phyloP scores from a whole-genome alignment of 1,139 yeast species.

The Geotrichum fermentans region DNA sequence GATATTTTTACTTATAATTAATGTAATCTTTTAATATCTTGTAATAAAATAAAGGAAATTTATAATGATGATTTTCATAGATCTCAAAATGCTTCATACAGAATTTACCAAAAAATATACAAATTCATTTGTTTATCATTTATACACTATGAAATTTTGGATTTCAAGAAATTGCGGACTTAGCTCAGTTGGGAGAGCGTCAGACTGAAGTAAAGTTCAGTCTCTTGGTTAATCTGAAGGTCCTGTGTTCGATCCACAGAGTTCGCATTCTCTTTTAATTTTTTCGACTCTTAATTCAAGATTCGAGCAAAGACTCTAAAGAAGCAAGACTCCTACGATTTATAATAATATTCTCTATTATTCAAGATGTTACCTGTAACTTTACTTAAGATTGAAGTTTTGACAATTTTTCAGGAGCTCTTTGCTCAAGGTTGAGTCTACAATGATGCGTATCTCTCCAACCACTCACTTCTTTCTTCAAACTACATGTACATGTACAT shows the following conservation, averaged over 20 bases:
- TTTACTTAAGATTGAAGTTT: too few relatives aligned
- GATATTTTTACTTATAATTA: too few relatives aligned
- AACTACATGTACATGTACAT: too few relatives aligned
- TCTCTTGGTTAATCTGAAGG: slow-evolving; percentile 48
- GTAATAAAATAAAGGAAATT: neutral
- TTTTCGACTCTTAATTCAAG: neutral
- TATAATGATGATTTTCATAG: neutral
- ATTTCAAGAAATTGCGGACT: slow-evolving; percentile 16
- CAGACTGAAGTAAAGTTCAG: slow-evolving; percentile 21
- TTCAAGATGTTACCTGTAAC: too few relatives aligned
- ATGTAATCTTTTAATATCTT: too few relatives aligned
- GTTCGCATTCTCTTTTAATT: slow-evolving; percentile 50
- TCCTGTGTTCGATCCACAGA: slow-evolving; percentile 95
- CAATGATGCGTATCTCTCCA: too few relatives aligned
- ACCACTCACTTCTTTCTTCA: too few relatives aligned
- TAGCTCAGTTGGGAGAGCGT: slow-evolving; percentile 25
- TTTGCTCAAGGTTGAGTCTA: too few relatives aligned
- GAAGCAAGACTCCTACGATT: too few relatives aligned
- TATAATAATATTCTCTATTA: too few relatives aligned
- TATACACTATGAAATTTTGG: neutral
- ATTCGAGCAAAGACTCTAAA: too few relatives aligned
- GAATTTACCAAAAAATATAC: neutral
- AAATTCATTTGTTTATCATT: neutral
- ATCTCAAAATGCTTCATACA: neutral
- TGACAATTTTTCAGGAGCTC: too few relatives aligned